Base-by-base conservation (phyloP, 1,139 yeast species). In the Taphrina communis region DNA sequence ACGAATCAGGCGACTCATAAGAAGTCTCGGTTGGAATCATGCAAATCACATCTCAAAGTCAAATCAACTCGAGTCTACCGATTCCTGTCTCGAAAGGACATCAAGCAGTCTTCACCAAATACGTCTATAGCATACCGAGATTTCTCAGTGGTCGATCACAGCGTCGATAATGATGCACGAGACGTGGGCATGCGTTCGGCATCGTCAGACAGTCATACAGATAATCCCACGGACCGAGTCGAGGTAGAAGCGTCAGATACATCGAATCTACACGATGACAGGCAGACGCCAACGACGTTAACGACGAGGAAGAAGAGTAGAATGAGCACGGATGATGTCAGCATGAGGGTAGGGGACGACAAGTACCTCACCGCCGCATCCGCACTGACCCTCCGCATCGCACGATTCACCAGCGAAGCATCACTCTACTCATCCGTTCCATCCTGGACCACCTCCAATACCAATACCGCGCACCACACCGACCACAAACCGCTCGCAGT, bases 291-390 rank as follows among this genome's bases (percentile, higher is more conserved):
- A 4, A 25, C 31, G 31, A 25, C 31, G 31, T 25, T 25, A 4
- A 25, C 2, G 31, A 25, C 31, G 31, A 25, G 31, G 4, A 25
- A 25, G 31, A 25, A 25, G 31, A 25, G 31, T 25, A 25, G 31
- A 25, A 4, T 2, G 31, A 25, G 31, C 31, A 25, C 31, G 4
- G 31, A 25, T 25, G 6, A 14, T n/a, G 21, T n/a, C 48, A 44
- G 53, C n/a, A 21, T 50, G 53, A 21, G 19, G 11, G 12, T 50
- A 2, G 53, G 51, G 4, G 51, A 46, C 51, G 51, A 46, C 36
- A 21, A 25, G 36, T 50, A 50, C 53, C n/a, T 50, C 36, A 50
- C 36, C n/a, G 53, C 36, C n/a, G 36, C 53, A 6, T 21, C 53
- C 31, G 36, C 53, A 21, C 36, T 21, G 36, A 50, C 53, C 12